A percentile compares a stretch with the other conserved stretches of the same genome.
These are phyloP conservation scores for Sclerotinia subarctica DNA, from an alignment of 2,329 filamentous ascomycete genomes.

Conservation along the genomic window DNA sequence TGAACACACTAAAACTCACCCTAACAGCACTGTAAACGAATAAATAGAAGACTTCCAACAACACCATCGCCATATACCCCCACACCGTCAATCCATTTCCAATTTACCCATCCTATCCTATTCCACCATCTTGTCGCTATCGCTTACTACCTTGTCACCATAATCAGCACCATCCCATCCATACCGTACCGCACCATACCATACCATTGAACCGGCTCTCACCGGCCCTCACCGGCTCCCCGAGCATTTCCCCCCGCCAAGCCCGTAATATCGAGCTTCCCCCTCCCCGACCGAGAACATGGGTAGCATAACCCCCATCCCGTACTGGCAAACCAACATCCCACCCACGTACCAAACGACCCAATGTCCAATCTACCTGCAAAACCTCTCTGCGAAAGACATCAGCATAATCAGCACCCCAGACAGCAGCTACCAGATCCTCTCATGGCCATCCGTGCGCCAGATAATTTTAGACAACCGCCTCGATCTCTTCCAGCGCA, in stretches of 20 bases:
- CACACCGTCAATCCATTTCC: background rate
- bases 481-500: slow-evolving; percentile 72
- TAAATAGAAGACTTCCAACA: background rate
- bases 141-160: background rate
- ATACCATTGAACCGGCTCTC: background rate
- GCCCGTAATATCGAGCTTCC: background rate
- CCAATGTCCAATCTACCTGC: slow-evolving; percentile 71
- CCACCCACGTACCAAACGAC: slow-evolving; percentile 57
- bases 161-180: background rate
- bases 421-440: slow-evolving; percentile 60
- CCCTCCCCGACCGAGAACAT: slow-evolving; percentile 24
- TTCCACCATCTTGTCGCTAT: background rate
- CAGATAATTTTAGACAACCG: slow-evolving; percentile 61
- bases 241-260: background rate
- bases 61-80: background rate
- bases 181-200: background rate
- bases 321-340: slow-evolving; percentile 82
- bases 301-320: slow-evolving; percentile 27
- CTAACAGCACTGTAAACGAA: background rate
- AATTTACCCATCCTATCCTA: slow-evolving; percentile 4
- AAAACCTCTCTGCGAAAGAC: slow-evolving; percentile 64
- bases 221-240: background rate
- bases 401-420: slow-evolving; percentile 64
- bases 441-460: slow-evolving; percentile 67
- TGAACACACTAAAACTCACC: background rate